Evolutionary conservation across 805 yeast species (phyloP).

Genomic region (Kazachstania viticola): DNA sequence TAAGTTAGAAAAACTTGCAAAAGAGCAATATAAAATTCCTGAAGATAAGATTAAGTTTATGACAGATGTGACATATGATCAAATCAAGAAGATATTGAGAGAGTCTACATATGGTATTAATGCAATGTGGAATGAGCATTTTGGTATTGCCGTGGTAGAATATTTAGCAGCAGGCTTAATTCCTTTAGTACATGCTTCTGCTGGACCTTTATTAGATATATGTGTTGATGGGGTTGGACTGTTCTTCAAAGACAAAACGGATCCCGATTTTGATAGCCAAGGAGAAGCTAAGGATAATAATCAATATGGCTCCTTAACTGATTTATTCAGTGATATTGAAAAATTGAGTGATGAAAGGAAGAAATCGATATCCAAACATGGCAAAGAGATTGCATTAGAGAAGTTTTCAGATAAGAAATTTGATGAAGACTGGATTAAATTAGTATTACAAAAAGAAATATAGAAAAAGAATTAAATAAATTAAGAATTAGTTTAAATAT

Average conservation of each 20-base stretch:
- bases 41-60: conserved; percentile 38
- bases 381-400: conserved; percentile 32
- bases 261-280: conserved; percentile 63
- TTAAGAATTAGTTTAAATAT: background rate
- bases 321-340: conserved; percentile 35
- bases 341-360: conserved; percentile 30
- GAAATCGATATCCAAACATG: conserved; percentile 35
- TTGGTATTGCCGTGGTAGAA: conserved; percentile 95
- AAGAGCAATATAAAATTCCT: conserved; percentile 31
- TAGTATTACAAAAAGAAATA: conserved; percentile 8
- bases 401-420: conserved; percentile 56
- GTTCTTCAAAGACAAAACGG: conserved; percentile 58
- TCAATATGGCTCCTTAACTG: conserved; percentile 31
- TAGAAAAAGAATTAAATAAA: too few relatives aligned
- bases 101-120: conserved; percentile 68
- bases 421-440: conserved; percentile 39
- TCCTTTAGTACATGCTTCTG: conserved; percentile 88
- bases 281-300: conserved; percentile 6
- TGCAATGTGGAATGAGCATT: conserved; percentile 99
- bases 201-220: conserved; percentile 88
- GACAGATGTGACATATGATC: conserved; percentile 62
- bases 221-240: conserved; percentile 61
- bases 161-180: conserved; percentile 75
- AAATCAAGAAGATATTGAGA: conserved; percentile 42
- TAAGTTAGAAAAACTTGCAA: conserved; percentile 34